Evolutionary conservation across 768 basidiomycete genomes (phyloP).

Genomic region (Tubosaeta sp.): DNA sequence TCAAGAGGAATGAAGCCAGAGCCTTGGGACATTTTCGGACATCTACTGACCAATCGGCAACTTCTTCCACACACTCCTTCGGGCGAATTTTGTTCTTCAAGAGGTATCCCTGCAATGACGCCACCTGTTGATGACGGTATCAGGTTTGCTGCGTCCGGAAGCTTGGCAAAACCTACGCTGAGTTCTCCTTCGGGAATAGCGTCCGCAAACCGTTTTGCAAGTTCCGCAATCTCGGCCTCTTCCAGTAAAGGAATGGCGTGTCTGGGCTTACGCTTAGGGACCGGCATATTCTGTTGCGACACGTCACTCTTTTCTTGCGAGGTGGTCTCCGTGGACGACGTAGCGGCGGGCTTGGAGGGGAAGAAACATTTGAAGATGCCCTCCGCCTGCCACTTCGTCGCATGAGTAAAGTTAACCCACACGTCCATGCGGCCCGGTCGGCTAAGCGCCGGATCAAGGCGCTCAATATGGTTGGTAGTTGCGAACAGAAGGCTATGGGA

Average conservation of each 20-base stretch:
- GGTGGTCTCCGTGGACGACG: conserved; percentile 8
- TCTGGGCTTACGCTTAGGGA: conserved; percentile 60
- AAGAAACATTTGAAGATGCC: conserved; percentile 95
- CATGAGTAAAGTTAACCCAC: conserved; percentile 88
- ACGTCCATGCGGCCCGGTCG: conserved; percentile 91
- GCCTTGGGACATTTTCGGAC: conserved; percentile 4
- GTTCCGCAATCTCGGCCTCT: conserved; percentile 70
- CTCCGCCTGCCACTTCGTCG: conserved; percentile 90
- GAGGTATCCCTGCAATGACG: conserved; percentile 79
- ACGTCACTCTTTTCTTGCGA: conserved; percentile 36
- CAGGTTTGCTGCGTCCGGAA: neutral
- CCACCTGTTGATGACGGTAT: conserved; percentile 49
- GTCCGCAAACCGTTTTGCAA: conserved; percentile 79
- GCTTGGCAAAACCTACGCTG: conserved; percentile 51
- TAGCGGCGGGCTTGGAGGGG: conserved; percentile 52
- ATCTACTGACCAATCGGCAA: conserved; percentile 56
- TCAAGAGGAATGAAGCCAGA: conserved; percentile 2
- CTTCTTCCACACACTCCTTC: conserved; percentile 78
- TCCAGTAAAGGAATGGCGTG: conserved; percentile 65
- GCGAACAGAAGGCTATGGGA: conserved; percentile 72
- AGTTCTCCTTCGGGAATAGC: conserved; percentile 85
- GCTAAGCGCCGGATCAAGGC: conserved; percentile 83
- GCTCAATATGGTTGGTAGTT: conserved; percentile 91
- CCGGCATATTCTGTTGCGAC: conserved; percentile 63
- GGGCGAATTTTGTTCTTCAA: conserved; percentile 91